These are phyloP conservation scores for Pulveroboletus sp. DNA, from an alignment of 768 basidiomycete genomes.

Conservation along the genomic window DNA sequence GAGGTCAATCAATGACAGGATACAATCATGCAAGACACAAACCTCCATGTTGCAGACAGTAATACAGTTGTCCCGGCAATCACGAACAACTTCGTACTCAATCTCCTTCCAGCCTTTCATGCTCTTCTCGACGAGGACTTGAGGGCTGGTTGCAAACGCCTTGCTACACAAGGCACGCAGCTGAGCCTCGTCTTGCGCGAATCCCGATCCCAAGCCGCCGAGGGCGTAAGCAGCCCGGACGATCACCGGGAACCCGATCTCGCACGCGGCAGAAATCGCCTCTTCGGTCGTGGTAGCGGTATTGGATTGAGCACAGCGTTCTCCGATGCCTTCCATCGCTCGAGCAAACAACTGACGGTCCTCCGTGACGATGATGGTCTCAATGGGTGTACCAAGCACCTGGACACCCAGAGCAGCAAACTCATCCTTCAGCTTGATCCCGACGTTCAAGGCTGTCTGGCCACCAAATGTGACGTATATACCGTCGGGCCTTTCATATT, in stretches of 20 bases:
- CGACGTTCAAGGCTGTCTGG: slow-evolving; percentile 94
- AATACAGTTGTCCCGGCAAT: slow-evolving; percentile 97
- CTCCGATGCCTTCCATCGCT: slow-evolving; percentile 94
- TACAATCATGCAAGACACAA: slow-evolving; percentile 23
- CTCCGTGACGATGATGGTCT: slow-evolving; percentile 96
- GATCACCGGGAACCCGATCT: slow-evolving; percentile 93
- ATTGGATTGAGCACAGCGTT: slow-evolving; percentile 87
- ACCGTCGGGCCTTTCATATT: slow-evolving; percentile 97
- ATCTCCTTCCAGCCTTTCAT: slow-evolving; percentile 99
- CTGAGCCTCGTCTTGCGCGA: slow-evolving; percentile 92
- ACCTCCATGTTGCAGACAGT: slow-evolving; percentile 99
- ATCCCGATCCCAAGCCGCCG: slow-evolving; percentile 92
- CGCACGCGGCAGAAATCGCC: slow-evolving; percentile 72
- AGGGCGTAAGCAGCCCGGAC: slow-evolving; percentile 96
- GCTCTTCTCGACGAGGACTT: slow-evolving; percentile 97
- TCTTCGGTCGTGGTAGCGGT: slow-evolving; percentile 87
- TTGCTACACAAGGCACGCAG: slow-evolving; percentile 84
- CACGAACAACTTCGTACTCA: slow-evolving; percentile 97
- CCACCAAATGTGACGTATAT: slow-evolving; percentile 99
- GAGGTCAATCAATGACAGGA: neutral
- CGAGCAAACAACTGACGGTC: slow-evolving; percentile 91
- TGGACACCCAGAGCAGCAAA: slow-evolving; percentile 85
- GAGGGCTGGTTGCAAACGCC: slow-evolving; percentile 96
- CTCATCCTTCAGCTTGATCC: slow-evolving; percentile 97
- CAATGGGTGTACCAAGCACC: slow-evolving; percentile 94